Evolutionary conservation across 352 stramenopile genomes (phyloP).

Genomic region (Pilasporangium apinafurcum): DNA sequence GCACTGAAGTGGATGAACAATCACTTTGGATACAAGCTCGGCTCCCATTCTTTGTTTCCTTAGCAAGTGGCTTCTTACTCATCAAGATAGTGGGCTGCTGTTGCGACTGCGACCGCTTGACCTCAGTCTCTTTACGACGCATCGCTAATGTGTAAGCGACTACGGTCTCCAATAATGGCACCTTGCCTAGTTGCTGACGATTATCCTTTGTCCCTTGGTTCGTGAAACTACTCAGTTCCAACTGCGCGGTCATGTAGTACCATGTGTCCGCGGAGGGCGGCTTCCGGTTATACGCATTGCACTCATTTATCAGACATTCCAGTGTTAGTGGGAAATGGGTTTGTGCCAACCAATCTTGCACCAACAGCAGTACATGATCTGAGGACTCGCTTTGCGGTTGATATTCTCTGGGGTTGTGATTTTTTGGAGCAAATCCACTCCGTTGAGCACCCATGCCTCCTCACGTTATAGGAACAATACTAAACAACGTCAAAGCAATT

Average conservation of each 20-base stretch:
- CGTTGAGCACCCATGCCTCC: too few relatives aligned
- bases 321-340: constrained; percentile 24
- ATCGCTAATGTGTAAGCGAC: constrained; percentile 4
- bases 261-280: constrained; percentile 17
- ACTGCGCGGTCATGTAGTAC: constrained; percentile 9
- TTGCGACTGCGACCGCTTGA: constrained; percentile 7
- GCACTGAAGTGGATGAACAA: constrained; percentile 2
- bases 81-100: constrained; percentile 32
- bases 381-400: too few relatives aligned
- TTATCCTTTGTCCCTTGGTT: not conserved
- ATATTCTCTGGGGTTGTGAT: too few relatives aligned
- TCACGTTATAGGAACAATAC: too few relatives aligned
- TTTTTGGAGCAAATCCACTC: too few relatives aligned
- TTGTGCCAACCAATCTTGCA: constrained; percentile 43
- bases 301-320: constrained; percentile 32
- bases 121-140: not conserved
- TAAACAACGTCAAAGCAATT: too few relatives aligned
- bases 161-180: constrained; percentile 10
- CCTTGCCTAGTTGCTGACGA: not conserved
- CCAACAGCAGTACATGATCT: constrained; percentile 20
- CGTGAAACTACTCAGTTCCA: constrained; percentile 7
- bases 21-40: not conserved
- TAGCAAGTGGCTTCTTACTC: constrained; percentile 25
- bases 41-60: constrained; percentile 15
- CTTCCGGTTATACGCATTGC: constrained; percentile 5